Evolutionary conservation across 768 basidiomycete species (phyloP).

Genomic region (Serendipita indica): DNA sequence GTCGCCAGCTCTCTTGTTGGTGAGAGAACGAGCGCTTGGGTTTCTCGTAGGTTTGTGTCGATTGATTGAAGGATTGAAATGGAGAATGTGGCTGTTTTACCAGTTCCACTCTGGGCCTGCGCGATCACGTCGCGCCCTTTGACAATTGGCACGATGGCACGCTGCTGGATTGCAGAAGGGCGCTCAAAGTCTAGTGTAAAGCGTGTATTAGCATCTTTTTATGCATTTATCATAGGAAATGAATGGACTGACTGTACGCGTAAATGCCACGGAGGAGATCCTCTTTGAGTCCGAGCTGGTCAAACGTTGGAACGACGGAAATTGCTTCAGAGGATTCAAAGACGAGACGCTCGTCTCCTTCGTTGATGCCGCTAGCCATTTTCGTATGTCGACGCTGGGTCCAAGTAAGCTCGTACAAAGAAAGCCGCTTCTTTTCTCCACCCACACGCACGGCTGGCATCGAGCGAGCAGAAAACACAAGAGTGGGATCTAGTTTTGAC

Average conservation of each 20-base stretch:
- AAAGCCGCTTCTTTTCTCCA: neutral
- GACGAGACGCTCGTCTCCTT: constrained; percentile 90
- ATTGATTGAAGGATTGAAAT: constrained; percentile 97
- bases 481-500: too few species aligned
- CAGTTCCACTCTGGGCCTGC: constrained; percentile 96
- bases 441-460: neutral
- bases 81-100: constrained; percentile 99
- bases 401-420: constrained; percentile 1
- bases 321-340: constrained; percentile 84
- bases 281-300: constrained; percentile 83
- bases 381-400: constrained; percentile 23
- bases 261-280: constrained; percentile 94
- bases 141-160: constrained; percentile 90
- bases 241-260: constrained; percentile 64
- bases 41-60: constrained; percentile 87
- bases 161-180: constrained; percentile 96
- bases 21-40: constrained; percentile 90
- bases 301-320: constrained; percentile 72
- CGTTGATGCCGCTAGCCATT: constrained; percentile 63
- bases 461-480: too few species aligned
- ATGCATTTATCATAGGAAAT: constrained; percentile 10
- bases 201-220: neutral
- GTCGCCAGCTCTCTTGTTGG: constrained; percentile 98
- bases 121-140: constrained; percentile 97
- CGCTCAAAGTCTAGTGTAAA: constrained; percentile 77